These are phyloP conservation scores for Saccharomycopsis sp. DNA, from an alignment of 805 yeast genomes.

Conservation along the genomic window DNA sequence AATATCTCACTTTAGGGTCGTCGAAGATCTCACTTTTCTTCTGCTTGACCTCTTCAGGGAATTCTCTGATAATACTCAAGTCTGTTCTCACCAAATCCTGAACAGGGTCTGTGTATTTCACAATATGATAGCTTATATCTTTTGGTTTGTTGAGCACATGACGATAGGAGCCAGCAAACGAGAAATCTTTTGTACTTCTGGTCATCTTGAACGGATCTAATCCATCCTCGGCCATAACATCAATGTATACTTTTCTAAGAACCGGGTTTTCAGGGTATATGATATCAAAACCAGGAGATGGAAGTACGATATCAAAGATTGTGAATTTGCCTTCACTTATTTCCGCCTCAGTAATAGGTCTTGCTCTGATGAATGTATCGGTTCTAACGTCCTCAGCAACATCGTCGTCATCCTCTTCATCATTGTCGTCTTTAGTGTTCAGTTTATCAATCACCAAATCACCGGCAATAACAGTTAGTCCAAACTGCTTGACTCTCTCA, in stretches of 20 bases:
- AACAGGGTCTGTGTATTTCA: constrained; percentile 55
- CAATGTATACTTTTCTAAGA: constrained; percentile 55
- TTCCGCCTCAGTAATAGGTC: constrained; percentile 71
- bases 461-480: constrained; percentile 66
- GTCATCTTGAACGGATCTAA: constrained; percentile 83
- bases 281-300: constrained; percentile 97
- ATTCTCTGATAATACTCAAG: constrained; percentile 44
- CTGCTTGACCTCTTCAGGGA: constrained; percentile 28
- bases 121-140: constrained; percentile 52
- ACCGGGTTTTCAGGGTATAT: constrained; percentile 67
- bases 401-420: constrained; percentile 40
- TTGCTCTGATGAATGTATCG: constrained; percentile 56
- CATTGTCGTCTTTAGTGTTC: constrained; percentile 24
- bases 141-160: constrained; percentile 60
- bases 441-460: constrained; percentile 57
- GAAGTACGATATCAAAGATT: constrained; percentile 81
- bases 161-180: constrained; percentile 88
- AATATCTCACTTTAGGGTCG: constrained; percentile 7
- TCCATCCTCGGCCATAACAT: constrained; percentile 71
- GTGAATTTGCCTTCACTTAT: constrained; percentile 48
- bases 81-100: constrained; percentile 80
- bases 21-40: constrained; percentile 17
- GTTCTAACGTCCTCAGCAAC: constrained; percentile 67
- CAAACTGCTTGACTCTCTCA: constrained; percentile 63
- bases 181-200: constrained; percentile 80